Evolutionary conservation across 2,329 filamentous ascomycete species (phyloP), one percentile per base, ranked within the genome.

Genomic region (Orbilia oligospora): DNA sequence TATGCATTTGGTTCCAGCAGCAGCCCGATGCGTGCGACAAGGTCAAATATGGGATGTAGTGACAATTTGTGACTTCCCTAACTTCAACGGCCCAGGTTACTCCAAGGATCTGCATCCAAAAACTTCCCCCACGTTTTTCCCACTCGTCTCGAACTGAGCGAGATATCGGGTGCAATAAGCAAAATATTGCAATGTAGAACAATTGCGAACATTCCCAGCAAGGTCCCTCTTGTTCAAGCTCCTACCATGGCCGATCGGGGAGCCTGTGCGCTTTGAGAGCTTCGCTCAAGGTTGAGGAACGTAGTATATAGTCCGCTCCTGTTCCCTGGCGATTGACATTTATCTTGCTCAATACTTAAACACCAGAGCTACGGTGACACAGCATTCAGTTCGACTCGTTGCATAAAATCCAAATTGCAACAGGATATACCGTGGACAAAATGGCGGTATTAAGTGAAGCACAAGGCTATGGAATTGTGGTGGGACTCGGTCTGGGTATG

Each of bases 401-500:
- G 64, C 64, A 71, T 67, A 36, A 41, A 46, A 30, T 30, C 14
- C 24, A 4, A 69, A 56, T 68, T 56, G 73, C 73, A 61, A 55
- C 67, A 67, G 58, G 51, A 71, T 18, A 66, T 53, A 61, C 53
- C 65, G 36, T 58, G 36, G 66, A 49, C 56, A 71, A 71, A 51
- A 77, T 77, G 73, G 67, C 73, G 30, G 73, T 67, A 63, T 49
- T 77, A 56, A 46, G 61, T 53, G 44, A 53, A 67, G 73, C 67
- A 12, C 73, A 77, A 44, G 73, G 73, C 36, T 77, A 77, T 55
- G 73, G 73, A 49, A 77, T 77, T 44, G 73, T 77, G 73, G 73
- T 77, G 61, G 73, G 73, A 49, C 73, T 77, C 46, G 73, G 73
- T 22, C 51, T 77, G 67, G 73, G 73, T 77, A 63, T 20, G 73